Percentiles rank a stretch among this genome's conserved stretches.
Conservation (phyloP, 441 rosid species). For the Euphorbia corollata region DNA sequence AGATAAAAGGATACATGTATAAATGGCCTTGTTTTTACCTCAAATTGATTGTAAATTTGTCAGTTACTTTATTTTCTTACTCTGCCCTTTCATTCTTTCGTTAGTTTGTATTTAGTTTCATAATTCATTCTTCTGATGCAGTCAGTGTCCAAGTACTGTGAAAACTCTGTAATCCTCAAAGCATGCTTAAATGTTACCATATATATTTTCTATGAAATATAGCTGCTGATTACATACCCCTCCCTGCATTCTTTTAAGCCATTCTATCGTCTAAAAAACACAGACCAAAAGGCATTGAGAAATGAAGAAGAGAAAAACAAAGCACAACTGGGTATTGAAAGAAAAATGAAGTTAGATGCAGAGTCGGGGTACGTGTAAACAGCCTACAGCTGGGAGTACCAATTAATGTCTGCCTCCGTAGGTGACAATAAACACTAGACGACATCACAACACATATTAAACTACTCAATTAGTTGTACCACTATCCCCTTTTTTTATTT, state of each 20-base stretch:
- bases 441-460: not conserved
- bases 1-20: conserved; percentile 20
- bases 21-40: conserved; percentile 16
- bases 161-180: conserved; percentile 9
- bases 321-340: not conserved
- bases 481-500: not conserved
- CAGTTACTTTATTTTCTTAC: conserved; percentile 12
- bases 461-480: not conserved
- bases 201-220: not conserved
- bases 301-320: not conserved
- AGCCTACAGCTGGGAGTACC: conserved; percentile 9
- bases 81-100: not conserved
- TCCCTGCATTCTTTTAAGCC: no score
- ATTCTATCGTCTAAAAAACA: no score
- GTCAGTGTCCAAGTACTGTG: not conserved
- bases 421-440: conserved; percentile 13
- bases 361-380: conserved; percentile 11
- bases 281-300: no score
- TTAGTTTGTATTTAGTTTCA: conserved; percentile 2
- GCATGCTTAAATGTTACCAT: not conserved
- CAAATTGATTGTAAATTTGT: conserved; percentile 31
- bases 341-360: not conserved
- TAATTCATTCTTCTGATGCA: not conserved
- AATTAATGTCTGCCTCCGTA: conserved; percentile 13
- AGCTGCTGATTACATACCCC: no score